Percentiles rank a stretch among this genome's conserved stretches.
Evolutionary conservation across 495 filamentous ascomycete genomes (phyloP).

Genomic region (Podospora comata): DNA sequence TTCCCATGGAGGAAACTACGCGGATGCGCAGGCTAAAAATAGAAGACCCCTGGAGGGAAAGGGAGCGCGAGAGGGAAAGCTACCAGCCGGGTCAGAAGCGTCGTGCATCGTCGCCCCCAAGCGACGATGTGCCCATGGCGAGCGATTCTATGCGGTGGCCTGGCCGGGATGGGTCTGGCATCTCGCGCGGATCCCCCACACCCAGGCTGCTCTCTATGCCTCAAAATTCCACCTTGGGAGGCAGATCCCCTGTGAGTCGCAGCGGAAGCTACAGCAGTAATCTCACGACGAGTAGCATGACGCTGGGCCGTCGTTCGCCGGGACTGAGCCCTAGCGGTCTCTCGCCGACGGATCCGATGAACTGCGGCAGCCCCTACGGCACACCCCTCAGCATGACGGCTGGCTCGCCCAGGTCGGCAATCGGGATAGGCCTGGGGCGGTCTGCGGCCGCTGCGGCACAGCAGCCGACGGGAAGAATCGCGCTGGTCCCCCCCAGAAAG

Average conservation of each 20-base stretch:
- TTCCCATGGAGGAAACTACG: slow-evolving; percentile 63
- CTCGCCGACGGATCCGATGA: slow-evolving; percentile 49
- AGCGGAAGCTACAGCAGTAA: slow-evolving; percentile 74
- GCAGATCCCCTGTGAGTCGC: slow-evolving; percentile 66
- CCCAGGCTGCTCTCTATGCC: slow-evolving; percentile 58
- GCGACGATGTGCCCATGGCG: slow-evolving; percentile 63
- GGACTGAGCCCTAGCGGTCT: slow-evolving; percentile 63
- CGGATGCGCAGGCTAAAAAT: slow-evolving; percentile 58
- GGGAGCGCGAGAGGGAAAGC: slow-evolving; percentile 28
- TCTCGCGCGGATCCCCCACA: slow-evolving; percentile 55
- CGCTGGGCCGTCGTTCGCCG: slow-evolving; percentile 71
- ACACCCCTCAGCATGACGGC: slow-evolving; percentile 4
- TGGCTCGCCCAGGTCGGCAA: slow-evolving; percentile 10
- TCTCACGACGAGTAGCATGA: slow-evolving; percentile 67
- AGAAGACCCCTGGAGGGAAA: slow-evolving; percentile 44
- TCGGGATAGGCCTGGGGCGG: slow-evolving; percentile 36
- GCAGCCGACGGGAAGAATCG: slow-evolving; percentile 38
- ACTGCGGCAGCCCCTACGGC: slow-evolving; percentile 54
- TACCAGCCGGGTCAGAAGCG: slow-evolving; percentile 64
- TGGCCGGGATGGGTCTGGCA: slow-evolving; percentile 47
- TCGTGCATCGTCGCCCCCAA: slow-evolving; percentile 74
- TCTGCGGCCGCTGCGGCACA: slow-evolving; percentile 28
- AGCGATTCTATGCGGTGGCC: slow-evolving; percentile 63
- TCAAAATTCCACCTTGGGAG: slow-evolving; percentile 63
- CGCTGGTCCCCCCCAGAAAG: slow-evolving; percentile 47